phyloP scores from a whole-genome alignment of 2,329 filamentous ascomycete species.

The Periconia sp. region DNA sequence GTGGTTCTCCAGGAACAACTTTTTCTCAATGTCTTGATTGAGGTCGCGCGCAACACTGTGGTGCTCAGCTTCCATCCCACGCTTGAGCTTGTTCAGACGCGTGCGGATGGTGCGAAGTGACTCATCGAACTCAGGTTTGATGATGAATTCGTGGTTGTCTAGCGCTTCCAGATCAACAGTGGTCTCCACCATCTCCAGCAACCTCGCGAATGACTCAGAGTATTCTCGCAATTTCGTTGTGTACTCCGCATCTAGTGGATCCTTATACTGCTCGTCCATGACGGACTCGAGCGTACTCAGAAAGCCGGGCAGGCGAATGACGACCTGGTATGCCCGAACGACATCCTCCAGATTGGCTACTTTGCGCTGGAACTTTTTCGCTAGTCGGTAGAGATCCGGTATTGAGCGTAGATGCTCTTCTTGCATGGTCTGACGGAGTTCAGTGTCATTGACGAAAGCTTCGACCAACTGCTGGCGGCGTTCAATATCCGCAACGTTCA shows the following conservation, averaged over 20 bases:
- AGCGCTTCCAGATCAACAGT: constrained; percentile 95
- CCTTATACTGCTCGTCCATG: constrained; percentile 93
- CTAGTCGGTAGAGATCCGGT: constrained; percentile 89
- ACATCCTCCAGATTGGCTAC: constrained; percentile 94
- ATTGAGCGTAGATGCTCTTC: constrained; percentile 93
- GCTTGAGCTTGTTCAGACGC: constrained; percentile 83
- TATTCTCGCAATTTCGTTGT: constrained; percentile 78
- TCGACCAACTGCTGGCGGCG: constrained; percentile 92
- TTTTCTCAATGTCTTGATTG: constrained; percentile 94
- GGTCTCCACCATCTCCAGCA: constrained; percentile 98
- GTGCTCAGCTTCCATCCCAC: constrained; percentile 86
- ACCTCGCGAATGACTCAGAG: constrained; percentile 78
- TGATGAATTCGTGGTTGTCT: constrained; percentile 97
- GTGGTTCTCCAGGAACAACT: constrained; percentile 96
- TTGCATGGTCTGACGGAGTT: constrained; percentile 93
- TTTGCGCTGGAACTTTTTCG: constrained; percentile 93
- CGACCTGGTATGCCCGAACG: constrained; percentile 91
- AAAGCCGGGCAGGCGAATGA: constrained; percentile 89
- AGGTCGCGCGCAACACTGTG: constrained; percentile 78
- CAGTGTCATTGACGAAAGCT: constrained; percentile 90
- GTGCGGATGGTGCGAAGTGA: constrained; percentile 84
- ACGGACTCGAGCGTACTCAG: constrained; percentile 87
- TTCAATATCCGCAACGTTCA: constrained; percentile 88
- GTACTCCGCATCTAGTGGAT: constrained; percentile 84
- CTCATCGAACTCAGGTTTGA: constrained; percentile 98